Base-by-base conservation (phyloP, 176 grass and related monocot genomes). In the Cocos nucifera region DNA sequence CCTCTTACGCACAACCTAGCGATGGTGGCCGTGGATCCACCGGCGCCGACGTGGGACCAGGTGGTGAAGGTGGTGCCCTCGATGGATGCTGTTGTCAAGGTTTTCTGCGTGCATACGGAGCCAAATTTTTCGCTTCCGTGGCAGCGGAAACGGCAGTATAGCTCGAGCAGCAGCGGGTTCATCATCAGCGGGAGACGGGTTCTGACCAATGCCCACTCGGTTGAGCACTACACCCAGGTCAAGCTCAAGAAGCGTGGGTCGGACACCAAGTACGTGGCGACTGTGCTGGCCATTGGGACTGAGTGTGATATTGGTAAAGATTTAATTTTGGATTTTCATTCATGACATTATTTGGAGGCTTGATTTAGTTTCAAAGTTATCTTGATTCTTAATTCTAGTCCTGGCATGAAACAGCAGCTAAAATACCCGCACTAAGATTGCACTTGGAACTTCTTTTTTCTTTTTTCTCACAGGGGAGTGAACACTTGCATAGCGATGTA, bases 21-120 rank as follows among this genome's bases (percentile, higher is more conserved):
- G 9, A 12, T 59, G 35, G 35, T 14, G 35, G 35, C 35, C 35
- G 6, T 44, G 10, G 35, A 44, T 27, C 79, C 88, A 17, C 80
- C 92, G 10, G 35, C 35, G 6, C n/a, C 78, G 39, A 74, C 61
- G 28, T 90, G 86, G 92, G 87, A 90, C 29, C 81, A 97, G 69
- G 87, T 88, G 22, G 87, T 66, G 26, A 82, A 32, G 72, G 92
- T 82, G 15, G 23, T 83, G 71, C 92, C 92, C 4, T 91, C 92
- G 49, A 97, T 91, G 92, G 92, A 88, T 5, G 84, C 92, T 8
- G 92, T 97, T 17, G 92, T 97, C 7, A 97, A 97, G 87, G 92
- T 97, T 22, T 97, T 97, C 75, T 97, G 92, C 44, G 84, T 88
- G 49, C 87, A 91, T 62, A 91, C 92, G 6, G 92, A 97, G 72